phyloP scores from a whole-genome alignment of 768 basidiomycete genomes.

The Lanmaoa rubissima region DNA sequence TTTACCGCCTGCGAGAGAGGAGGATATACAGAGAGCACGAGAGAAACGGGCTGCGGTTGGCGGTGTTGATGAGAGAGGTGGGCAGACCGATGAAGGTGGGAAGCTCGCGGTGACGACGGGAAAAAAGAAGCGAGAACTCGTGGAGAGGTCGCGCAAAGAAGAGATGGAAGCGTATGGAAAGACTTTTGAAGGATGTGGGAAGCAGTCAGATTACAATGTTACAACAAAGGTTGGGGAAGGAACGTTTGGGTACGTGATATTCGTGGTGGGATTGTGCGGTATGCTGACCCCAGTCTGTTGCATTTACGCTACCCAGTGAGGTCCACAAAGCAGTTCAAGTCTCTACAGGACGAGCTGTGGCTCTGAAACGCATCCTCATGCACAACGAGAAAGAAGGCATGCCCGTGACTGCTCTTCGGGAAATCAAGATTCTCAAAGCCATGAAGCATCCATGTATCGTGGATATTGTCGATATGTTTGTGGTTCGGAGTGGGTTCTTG shows the following conservation, averaged over 20 bases:
- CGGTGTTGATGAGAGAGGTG: conserved; percentile 8
- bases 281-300: conserved; percentile 8
- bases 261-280: neutral
- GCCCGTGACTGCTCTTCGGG: conserved; percentile 93
- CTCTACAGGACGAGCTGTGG: conserved; percentile 61
- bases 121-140: conserved; percentile 41
- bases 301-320: conserved; percentile 50
- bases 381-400: conserved; percentile 97
- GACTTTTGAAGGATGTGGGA: conserved; percentile 65
- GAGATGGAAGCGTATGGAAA: conserved; percentile 69
- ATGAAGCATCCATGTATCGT: conserved; percentile 85
- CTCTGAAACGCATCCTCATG: conserved; percentile 93
- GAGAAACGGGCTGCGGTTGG: conserved; percentile 22
- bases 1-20: conserved; percentile 31
- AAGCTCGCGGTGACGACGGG: neutral
- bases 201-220: conserved; percentile 72
- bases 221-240: conserved; percentile 93
- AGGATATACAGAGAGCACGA: conserved; percentile 24
- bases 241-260: conserved; percentile 83
- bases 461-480: conserved; percentile 89
- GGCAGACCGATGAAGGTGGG: conserved; percentile 1
- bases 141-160: conserved; percentile 56
- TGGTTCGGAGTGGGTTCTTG: conserved; percentile 62
- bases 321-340: conserved; percentile 85
- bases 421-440: conserved; percentile 94